A percentile compares a stretch with the other conserved stretches of the same genome.
phyloP scores from a whole-genome alignment of 371 early-diverging fungal species.

The Dinochytrium kinnereticum region DNA sequence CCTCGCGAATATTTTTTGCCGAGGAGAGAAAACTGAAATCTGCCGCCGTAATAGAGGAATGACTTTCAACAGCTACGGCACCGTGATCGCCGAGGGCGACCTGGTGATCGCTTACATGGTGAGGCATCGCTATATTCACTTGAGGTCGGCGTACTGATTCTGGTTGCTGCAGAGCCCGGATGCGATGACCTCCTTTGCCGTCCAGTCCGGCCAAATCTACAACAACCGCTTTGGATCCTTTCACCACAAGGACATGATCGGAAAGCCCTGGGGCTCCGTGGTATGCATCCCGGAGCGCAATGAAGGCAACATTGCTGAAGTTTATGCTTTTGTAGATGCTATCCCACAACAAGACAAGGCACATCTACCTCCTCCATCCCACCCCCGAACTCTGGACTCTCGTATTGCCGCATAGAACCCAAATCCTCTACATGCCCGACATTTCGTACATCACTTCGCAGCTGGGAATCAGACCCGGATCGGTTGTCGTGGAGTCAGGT shows the following conservation, averaged over 20 bases:
- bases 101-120: conserved; percentile 66
- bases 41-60: neutral
- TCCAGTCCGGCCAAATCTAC: conserved; percentile 63
- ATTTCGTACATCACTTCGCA: conserved; percentile 83
- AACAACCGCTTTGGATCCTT: conserved; percentile 81
- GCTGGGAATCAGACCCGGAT: conserved; percentile 86
- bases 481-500: conserved; percentile 89
- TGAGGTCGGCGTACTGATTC: neutral
- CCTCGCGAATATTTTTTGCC: conserved; percentile 3
- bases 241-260: conserved; percentile 82
- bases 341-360: conserved; percentile 77
- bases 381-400: conserved; percentile 96
- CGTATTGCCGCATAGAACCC: conserved; percentile 92
- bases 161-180: conserved; percentile 60
- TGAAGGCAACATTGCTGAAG: no score
- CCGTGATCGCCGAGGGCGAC: conserved; percentile 52
- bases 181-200: conserved; percentile 63
- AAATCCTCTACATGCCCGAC: conserved; percentile 93
- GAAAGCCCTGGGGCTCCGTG: conserved; percentile 82
- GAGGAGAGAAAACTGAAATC: neutral
- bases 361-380: conserved; percentile 87
- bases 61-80: conserved; percentile 17
- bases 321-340: conserved; percentile 54
- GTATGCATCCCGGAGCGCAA: conserved; percentile 38
- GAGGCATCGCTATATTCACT: conserved; percentile 11